These are phyloP conservation scores for Cladophialophora psammophila DNA, from an alignment of 2,329 filamentous ascomycete species.

Conservation along the genomic window DNA sequence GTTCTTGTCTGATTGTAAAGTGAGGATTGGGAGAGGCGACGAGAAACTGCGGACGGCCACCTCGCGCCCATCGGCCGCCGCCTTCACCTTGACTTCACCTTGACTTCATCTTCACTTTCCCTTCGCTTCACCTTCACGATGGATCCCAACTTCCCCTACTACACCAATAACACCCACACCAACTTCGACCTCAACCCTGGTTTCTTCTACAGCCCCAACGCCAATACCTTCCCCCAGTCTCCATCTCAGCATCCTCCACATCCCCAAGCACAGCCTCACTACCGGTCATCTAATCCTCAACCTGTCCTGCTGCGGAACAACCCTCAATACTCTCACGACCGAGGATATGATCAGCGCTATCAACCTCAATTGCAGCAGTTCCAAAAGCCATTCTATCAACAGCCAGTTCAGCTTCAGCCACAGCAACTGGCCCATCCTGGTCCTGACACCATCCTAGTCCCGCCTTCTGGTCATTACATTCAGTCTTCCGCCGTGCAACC, in stretches of 20 bases:
- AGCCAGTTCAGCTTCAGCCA: conserved; percentile 11
- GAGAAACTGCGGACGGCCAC: background rate
- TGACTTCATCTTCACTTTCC: background rate
- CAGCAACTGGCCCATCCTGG: background rate
- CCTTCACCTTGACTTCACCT: background rate
- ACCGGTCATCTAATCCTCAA: conserved; percentile 20
- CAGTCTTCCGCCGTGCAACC: background rate
- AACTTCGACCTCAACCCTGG: background rate
- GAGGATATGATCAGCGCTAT: conserved; percentile 42
- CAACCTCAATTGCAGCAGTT: conserved; percentile 44
- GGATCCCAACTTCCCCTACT: conserved; percentile 28
- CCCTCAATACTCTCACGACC: conserved; percentile 51
- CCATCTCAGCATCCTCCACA: conserved; percentile 6
- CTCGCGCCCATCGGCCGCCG: background rate
- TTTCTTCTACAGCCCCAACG: background rate
- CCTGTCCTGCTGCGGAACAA: conserved; percentile 37
- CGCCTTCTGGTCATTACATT: background rate
- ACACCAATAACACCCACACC: conserved; percentile 2
- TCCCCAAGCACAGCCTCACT: conserved; percentile 19
- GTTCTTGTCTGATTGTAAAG: background rate
- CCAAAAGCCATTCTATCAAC: conserved; percentile 39
- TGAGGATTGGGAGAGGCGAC: background rate
- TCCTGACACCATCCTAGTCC: background rate
- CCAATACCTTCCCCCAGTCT: too few relatives aligned
- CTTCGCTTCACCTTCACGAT: conserved; percentile 11